A percentile compares a stretch with the other conserved stretches of the same genome.
Conservation (phyloP, 177 flowering plant genomes). For the Vitis hybrid region DNA sequence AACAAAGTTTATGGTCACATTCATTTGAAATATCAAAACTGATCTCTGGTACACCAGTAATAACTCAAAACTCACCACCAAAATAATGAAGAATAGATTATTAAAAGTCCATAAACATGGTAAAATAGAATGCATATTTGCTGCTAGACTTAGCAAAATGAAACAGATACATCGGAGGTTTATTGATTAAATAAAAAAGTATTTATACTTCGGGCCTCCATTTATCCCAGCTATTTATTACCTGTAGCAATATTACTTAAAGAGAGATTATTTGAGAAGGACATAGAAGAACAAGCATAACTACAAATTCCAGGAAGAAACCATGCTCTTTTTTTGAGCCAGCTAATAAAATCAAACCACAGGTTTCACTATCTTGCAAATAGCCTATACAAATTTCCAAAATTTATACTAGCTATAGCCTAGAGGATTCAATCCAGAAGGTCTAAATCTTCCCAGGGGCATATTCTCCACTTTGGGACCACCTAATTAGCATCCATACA, state of each 20-base stretch:
- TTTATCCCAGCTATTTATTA: neutral
- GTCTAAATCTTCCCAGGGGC: neutral
- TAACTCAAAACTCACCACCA: no score
- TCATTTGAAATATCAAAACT: no score
- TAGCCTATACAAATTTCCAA: neutral
- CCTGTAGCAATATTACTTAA: neutral
- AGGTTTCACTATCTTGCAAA: neutral
- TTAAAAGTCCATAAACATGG: no score
- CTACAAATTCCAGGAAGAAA: neutral
- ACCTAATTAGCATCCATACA: neutral
- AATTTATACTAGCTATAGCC: neutral
- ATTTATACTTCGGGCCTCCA: neutral
- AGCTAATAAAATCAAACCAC: neutral
- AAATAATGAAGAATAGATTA: no score
- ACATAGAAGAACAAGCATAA: neutral
- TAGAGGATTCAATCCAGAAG: neutral
- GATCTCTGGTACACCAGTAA: no score
- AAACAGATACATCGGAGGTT: neutral
- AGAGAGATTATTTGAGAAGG: neutral
- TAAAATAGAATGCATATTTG: neutral
- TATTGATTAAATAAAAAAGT: neutral
- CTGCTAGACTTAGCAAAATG: neutral
- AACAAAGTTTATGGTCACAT: no score
- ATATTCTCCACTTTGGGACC: neutral
- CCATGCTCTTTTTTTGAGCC: neutral